phyloP scores from a whole-genome alignment of 2,329 filamentous ascomycete genomes.

The Ophiosphaerella herpotricha region DNA sequence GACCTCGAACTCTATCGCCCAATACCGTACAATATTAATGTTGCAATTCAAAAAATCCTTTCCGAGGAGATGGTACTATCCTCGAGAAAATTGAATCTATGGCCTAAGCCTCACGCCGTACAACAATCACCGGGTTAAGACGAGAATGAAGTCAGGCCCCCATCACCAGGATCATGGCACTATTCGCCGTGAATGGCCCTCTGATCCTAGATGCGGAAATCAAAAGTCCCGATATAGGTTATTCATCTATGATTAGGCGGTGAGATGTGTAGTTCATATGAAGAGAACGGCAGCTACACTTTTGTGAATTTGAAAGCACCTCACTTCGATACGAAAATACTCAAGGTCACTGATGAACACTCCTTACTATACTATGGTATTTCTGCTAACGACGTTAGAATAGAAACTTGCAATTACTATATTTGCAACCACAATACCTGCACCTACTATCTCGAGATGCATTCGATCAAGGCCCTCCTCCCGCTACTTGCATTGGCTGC shows the following conservation, averaged over 20 bases:
- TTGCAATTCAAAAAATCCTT: background rate
- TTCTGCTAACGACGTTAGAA: background rate
- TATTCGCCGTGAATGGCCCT: background rate
- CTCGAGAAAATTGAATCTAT: background rate
- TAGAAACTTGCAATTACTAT: background rate
- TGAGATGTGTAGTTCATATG: background rate
- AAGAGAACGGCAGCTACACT: background rate
- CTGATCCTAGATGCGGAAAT: background rate
- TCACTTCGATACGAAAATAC: background rate
- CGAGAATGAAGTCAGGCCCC: background rate
- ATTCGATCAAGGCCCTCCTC: constrained; percentile 5
- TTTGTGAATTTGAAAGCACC: background rate
- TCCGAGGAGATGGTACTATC: background rate
- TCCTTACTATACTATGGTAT: no score
- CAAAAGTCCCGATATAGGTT: no score
- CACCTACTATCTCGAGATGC: constrained; percentile 9
- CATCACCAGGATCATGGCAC: background rate
- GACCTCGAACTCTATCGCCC: no score
- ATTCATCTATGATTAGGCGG: no score
- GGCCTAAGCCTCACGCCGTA: background rate
- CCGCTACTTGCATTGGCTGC: constrained; percentile 12
- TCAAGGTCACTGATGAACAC: background rate
- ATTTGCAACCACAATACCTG: no score
- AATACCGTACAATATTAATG: background rate
- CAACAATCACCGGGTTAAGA: background rate